phyloP scores from a whole-genome alignment of 2,329 filamentous ascomycete species.

The Cladosporium oxysporum region DNA sequence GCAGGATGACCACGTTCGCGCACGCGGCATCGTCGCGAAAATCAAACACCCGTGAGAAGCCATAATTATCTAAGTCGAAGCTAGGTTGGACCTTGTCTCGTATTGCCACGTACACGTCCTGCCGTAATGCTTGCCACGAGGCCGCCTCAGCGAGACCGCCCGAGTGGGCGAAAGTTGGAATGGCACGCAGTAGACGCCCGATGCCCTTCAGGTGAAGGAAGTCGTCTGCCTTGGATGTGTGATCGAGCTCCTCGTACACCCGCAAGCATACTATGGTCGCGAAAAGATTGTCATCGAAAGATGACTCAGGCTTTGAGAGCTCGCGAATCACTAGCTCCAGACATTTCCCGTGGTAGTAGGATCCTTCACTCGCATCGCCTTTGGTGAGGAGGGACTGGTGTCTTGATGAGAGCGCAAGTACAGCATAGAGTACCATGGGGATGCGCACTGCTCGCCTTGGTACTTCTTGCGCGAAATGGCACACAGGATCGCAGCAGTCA shows the following conservation, averaged over 20 bases:
- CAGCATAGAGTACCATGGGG: conserved; percentile 37
- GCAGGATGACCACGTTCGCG: conserved; percentile 42
- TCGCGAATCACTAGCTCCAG: conserved; percentile 39
- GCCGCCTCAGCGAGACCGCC: conserved; percentile 45
- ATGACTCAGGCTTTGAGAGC: conserved; percentile 30
- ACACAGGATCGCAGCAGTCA: conserved; percentile 38
- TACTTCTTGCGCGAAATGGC: conserved; percentile 38
- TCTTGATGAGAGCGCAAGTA: conserved; percentile 40
- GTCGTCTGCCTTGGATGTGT: conserved; percentile 31
- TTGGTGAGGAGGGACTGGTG: conserved; percentile 34
- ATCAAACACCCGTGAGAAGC: conserved; percentile 41
- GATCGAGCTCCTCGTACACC: conserved; percentile 40
- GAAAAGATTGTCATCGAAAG: conserved; percentile 38
- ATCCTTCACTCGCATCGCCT: conserved; percentile 33
- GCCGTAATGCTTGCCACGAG: conserved; percentile 46
- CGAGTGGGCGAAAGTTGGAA: conserved; percentile 43
- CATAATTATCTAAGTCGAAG: conserved; percentile 42
- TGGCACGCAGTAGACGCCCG: conserved; percentile 42
- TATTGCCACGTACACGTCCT: conserved; percentile 45
- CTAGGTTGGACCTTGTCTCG: conserved; percentile 42
- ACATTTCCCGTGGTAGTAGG: conserved; percentile 39
- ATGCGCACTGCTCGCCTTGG: conserved; percentile 36
- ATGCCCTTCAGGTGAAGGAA: conserved; percentile 43
- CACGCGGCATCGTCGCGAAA: conserved; percentile 42
- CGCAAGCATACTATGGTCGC: conserved; percentile 39